Conservation (phyloP, 192 early-diverging fungal species). For the Backusella macrospora region DNA sequence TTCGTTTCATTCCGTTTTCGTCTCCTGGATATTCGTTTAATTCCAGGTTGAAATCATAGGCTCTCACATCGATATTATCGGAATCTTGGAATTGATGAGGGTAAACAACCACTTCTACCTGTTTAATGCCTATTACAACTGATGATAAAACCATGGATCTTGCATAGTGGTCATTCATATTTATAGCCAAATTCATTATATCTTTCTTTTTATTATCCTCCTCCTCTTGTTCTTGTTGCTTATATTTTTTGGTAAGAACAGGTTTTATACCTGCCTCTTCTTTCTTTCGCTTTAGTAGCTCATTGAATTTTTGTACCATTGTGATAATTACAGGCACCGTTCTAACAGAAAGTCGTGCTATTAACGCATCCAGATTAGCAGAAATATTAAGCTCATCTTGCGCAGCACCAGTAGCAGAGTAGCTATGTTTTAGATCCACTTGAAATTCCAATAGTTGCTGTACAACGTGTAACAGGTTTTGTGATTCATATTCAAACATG, state of each 20-base stretch:
- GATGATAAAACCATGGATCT: background rate
- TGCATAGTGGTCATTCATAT: background rate
- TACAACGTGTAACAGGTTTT: conserved; percentile 66
- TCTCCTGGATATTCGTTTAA: conserved; percentile 17
- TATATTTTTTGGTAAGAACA: background rate
- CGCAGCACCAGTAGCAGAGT: background rate
- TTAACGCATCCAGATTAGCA: conserved; percentile 12
- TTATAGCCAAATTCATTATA: background rate
- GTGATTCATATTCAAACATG: conserved; percentile 75
- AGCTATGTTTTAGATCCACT: background rate
- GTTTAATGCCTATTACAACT: background rate
- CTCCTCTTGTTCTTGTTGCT: background rate
- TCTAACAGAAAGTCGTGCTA: conserved; percentile 40
- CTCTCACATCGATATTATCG: conserved; percentile 44
- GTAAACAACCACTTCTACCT: conserved; percentile 42
- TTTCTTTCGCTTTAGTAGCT: conserved; percentile 59
- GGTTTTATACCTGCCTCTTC: conserved; percentile 28
- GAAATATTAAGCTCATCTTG: conserved; percentile 2
- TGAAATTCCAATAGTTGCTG: conserved; percentile 50
- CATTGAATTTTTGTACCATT: conserved; percentile 47
- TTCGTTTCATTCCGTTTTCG: conserved; percentile 14
- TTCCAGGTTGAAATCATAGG: conserved; percentile 23
- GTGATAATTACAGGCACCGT: conserved; percentile 64
- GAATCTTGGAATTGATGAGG: conserved; percentile 49
- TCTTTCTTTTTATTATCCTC: background rate